Base-by-base conservation (phyloP, 2,329 filamentous ascomycete species). In the Colletotrichum echinochloae region DNA sequence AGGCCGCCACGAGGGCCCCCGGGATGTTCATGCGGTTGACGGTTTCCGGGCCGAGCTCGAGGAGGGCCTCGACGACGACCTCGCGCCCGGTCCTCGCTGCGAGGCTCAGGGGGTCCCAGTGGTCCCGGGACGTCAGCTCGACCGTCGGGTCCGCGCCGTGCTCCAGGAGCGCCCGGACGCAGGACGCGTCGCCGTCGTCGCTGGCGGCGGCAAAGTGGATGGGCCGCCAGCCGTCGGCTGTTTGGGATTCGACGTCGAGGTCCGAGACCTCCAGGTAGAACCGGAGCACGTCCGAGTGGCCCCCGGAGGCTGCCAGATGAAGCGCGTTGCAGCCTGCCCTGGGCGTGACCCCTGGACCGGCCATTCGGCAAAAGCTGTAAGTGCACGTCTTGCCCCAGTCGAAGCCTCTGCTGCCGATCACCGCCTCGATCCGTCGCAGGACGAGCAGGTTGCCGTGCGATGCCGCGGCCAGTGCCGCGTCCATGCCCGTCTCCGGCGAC, bases 141-240 rank as follows among this genome's bases (percentile, higher is more conserved):
- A 37, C n/a, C 4, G 55, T 37, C 2, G 51, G 54, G 33, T 70
- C 63, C 26, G 66, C 66, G 18, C 66, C 66, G 23, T 60, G 39
- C 33, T 66, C 48, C n/a, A 60, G 14, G 8, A 70, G 55, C 4
- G 8, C 20, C 28, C 66, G 46, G 18, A 70, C 41, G n/a, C 62
- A 66, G 2, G 44, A 35, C 20, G 26, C 55, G 26, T 30, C 37
- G 20, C 4, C 44, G 1, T 1, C 26, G 18, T 20, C 28, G 9
- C 16, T 14, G 11, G 41, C 20, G 44, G 55, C 63, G 6, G 62
- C 66, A 23, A 52, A 70, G 41, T 70, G 66, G 3, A 70, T 37
- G 1, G 66, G 66, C 5, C 51, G 48, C 61, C 66, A 66, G 6
- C 48, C 48, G 9, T 70, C 54, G 2, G 49, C 11, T 12, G 63